Conservation (phyloP, 108 stramenopile genomes). For the Heterococcus sp. region DNA sequence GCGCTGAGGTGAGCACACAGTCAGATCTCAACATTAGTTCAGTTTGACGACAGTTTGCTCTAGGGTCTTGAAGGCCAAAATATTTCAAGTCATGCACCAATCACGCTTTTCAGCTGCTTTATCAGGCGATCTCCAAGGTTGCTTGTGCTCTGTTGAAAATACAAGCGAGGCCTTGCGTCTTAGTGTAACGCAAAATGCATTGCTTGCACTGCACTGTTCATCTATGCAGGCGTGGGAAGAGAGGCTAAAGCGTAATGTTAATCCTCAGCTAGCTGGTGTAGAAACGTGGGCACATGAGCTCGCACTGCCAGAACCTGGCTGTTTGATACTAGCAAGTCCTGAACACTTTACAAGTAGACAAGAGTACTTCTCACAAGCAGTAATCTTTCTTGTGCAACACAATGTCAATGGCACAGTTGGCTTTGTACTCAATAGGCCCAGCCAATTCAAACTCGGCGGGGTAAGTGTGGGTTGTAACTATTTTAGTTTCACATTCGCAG, state of each 20-base stretch:
- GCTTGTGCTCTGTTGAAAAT: too few relatives aligned
- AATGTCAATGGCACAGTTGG: slow-evolving; percentile 22
- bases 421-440: slow-evolving; percentile 29
- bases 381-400: slow-evolving; percentile 25
- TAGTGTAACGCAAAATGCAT: too few relatives aligned
- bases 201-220: too few relatives aligned
- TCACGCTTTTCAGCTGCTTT: too few relatives aligned
- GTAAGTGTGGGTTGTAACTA: slow-evolving; percentile 3
- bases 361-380: slow-evolving; percentile 24
- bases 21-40: too few relatives aligned
- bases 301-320: slow-evolving; percentile 29
- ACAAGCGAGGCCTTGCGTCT: too few relatives aligned
- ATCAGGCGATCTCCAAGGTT: too few relatives aligned
- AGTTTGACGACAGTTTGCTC: too few relatives aligned
- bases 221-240: slow-evolving; percentile 26
- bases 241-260: slow-evolving; percentile 34
- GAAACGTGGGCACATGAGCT: slow-evolving; percentile 45
- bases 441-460: slow-evolving; percentile 7
- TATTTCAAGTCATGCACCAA: too few relatives aligned
- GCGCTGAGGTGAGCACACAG: too few relatives aligned
- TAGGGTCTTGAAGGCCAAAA: too few relatives aligned
- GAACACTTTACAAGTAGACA: slow-evolving; percentile 1
- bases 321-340: slow-evolving; percentile 23
- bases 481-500: neutral
- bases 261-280: slow-evolving; percentile 24